Base-by-base conservation (phyloP, 1,284 basidiomycete species). In the Pseudozyma hubeiensis region DNA sequence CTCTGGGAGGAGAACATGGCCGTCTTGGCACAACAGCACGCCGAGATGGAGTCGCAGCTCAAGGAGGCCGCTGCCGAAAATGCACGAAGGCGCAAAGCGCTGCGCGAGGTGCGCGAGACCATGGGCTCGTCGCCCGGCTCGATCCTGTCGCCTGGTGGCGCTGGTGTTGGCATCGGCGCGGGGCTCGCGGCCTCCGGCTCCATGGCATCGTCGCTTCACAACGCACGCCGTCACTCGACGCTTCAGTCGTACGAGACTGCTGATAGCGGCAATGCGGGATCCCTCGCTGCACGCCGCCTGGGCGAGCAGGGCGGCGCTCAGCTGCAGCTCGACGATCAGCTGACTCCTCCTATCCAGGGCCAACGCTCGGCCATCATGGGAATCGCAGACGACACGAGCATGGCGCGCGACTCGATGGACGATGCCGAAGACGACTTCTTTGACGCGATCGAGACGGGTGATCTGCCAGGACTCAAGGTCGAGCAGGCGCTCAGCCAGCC, bases 351-450 rank as follows among this genome's bases (percentile, higher is more conserved):
- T 35, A 66, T 67, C 45, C 60, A 58, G 13, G 66, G 48, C 4
- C 67, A 66, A 17, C 63, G 64, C 3, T 45, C 52, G 9, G 40
- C 52, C 37, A 66, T 75, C 37, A 16, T 66, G 13, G 52, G 59
- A 16, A 70, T 66, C 34, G 40, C 64, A 29, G 72, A 75, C 41
- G 72, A 70, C 2, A 53, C 43, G 44, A 39, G 37, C 46, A 48
- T 53, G 50, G 46, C 49, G 9, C 65, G 62, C 45, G 75, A 74
- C 51, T 59, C 60, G 55, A 51, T 71, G 16, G 92, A 91, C 1
- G 93, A 95, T 73, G 92, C 93, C 53, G 93, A 95, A 80, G 94
- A 98, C 86, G 94, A 98, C 85, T 98, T 98, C 86, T 98, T 97
- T 81, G 96, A 98, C 83, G 94, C 95, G 17, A 94, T 97, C 80